These are phyloP conservation scores for Chamaenerion angustifolium DNA, from an alignment of 345 rosid species.

Conservation along the genomic window DNA sequence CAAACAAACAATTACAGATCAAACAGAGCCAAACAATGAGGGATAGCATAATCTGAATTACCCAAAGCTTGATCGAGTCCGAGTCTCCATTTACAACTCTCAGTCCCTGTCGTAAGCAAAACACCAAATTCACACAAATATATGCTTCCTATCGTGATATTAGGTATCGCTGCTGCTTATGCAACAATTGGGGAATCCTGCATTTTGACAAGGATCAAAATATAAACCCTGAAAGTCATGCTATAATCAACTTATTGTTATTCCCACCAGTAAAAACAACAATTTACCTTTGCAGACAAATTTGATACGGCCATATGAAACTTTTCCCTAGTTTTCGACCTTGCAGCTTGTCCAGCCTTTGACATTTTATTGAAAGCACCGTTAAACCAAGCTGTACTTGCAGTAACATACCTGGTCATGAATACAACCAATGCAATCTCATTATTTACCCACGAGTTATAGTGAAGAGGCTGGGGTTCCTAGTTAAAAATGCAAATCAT, in stretches of 20 bases:
- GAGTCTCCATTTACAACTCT: no score
- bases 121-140: no score
- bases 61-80: no score
- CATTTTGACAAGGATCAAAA: constrained; percentile 3
- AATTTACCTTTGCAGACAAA: constrained; percentile 61
- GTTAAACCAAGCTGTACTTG: constrained; percentile 84
- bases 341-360: constrained; percentile 77
- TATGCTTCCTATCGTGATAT: no score
- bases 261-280: not conserved
- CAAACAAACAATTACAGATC: no score
- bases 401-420: constrained; percentile 50
- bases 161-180: constrained; percentile 8
- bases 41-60: no score
- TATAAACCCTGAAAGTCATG: not conserved
- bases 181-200: constrained; percentile 84
- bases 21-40: no score
- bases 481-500: no score
- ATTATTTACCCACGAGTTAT: no score
- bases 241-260: not conserved
- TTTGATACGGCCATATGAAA: constrained; percentile 69
- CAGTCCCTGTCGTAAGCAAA: no score
- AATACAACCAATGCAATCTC: not conserved
- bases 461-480: no score
- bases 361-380: constrained; percentile 86
- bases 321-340: constrained; percentile 83